Evolutionary conservation across 306 rosid species (phyloP), one percentile per base, ranked within the genome.

Genomic region (Quercus engelmannii): DNA sequence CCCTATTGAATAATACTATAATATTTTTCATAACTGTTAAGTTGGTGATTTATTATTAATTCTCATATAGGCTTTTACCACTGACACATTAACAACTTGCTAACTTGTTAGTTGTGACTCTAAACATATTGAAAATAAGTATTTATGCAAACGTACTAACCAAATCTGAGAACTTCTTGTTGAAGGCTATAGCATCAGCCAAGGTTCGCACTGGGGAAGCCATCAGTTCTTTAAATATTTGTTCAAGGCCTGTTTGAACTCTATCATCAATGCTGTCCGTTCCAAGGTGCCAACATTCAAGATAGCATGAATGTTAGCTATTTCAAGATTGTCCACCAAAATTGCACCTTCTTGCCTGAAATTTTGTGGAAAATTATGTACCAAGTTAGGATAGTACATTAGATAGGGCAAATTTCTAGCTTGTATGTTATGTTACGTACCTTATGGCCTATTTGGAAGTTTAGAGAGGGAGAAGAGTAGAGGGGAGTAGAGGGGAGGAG

Each of bases 171-270:
- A 79, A 21, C 43, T 72, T 74, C 1, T 41, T 11, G 84, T 86
- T 80, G 31, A 80, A 86, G 75, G 74, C 78, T 71, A 79, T 86
- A 21, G 38, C 75, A 46, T 86, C 83, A 1, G 76, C 77, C 69
- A 83, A 61, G 52, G 80, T 72, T 19, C 78, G 71, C 2, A 79
- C 86, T 11, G 80, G 86, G 1, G 86, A 83, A 72, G 55, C 65
- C 10, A 69, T 41, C 51, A 83, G 73, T 68, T 70, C 65, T 73
- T 54, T 35, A 86, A 80, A 41, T 86, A 80, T 43, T 75, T 43
- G 33, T 82, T 83, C 23, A 63, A 26, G 61, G 84, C 55, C 69
- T 77, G 10, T 83, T 83, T 83, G 70, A 83, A 80, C 84, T 83
- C 87, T 4, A 80, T 80, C 1, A 49, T 1, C n/a, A 80, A 1